A percentile compares a stretch with the other conserved stretches of the same genome.
Conservation (phyloP, 2,329 filamentous ascomycete species). For the Colletotrichum coccodes region DNA sequence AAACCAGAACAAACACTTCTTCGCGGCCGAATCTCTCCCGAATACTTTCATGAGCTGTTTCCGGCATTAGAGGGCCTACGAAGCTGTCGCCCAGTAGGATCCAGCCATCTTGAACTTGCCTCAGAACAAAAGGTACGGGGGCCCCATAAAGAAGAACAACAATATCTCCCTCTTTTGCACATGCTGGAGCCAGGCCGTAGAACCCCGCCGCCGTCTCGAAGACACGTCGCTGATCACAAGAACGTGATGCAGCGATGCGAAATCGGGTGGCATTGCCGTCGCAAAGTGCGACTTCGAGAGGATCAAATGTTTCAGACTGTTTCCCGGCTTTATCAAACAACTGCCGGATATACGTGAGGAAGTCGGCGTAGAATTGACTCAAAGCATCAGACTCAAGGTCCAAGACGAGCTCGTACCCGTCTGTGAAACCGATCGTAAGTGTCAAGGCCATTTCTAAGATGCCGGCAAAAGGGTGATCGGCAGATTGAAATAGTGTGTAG, state of each 20-base stretch:
- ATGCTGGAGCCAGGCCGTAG: constrained; percentile 8
- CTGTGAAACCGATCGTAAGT: constrained; percentile 1
- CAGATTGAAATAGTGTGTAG: background rate
- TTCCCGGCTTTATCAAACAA: background rate
- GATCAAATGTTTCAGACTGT: background rate
- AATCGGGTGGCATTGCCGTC: background rate
- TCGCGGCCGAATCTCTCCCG: background rate
- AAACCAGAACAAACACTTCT: constrained; percentile 1
- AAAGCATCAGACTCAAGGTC: background rate
- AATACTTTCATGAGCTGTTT: background rate
- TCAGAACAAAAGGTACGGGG: constrained; percentile 1
- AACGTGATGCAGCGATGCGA: background rate
- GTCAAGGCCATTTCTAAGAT: constrained; percentile 4
- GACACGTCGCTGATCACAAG: constrained; percentile 9
- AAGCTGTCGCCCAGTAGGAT: constrained; percentile 4
- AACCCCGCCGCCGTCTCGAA: constrained; percentile 1
- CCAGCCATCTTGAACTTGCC: background rate
- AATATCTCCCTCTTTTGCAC: background rate
- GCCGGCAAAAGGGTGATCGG: background rate
- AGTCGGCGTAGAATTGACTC: constrained; percentile 9
- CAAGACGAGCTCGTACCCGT: background rate
- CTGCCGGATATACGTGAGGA: background rate
- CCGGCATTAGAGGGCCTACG: constrained; percentile 13
- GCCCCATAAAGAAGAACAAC: background rate
- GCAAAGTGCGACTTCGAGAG: background rate